Evolutionary conservation across 2,329 filamentous ascomycete genomes (phyloP).

Genomic region (Apiospora arundinis): DNA sequence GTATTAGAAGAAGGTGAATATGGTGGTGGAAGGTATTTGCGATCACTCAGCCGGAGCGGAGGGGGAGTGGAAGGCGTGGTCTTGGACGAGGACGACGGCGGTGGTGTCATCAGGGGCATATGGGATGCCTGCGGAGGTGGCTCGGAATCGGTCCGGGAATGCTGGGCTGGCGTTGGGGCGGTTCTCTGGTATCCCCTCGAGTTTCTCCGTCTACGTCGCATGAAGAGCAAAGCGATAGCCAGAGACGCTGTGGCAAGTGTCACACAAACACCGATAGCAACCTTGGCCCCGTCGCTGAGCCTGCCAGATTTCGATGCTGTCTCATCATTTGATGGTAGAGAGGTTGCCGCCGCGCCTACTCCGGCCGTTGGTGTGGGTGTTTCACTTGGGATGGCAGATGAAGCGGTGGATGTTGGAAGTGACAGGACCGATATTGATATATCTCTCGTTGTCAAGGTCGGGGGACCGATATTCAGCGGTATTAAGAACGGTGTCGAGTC

Average conservation of each 20-base stretch:
- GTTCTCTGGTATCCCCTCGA: constrained; percentile 31
- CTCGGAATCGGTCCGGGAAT: constrained; percentile 34
- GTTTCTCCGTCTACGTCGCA: constrained; percentile 41
- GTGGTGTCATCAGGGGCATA: constrained; percentile 50
- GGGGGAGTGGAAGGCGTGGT: constrained; percentile 50
- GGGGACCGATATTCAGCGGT: neutral
- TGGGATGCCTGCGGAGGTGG: constrained; percentile 42
- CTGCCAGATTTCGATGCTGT: constrained; percentile 24
- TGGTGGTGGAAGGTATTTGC: constrained; percentile 44
- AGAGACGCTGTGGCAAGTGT: constrained; percentile 47
- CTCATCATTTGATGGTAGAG: neutral
- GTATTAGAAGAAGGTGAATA: neutral
- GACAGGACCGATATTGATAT: neutral
- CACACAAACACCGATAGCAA: constrained; percentile 52
- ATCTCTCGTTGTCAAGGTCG: neutral
- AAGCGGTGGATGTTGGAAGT: neutral
- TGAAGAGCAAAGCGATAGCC: constrained; percentile 43
- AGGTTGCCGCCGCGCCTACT: neutral
- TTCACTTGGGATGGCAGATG: neutral
- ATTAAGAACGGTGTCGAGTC: neutral
- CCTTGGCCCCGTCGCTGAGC: constrained; percentile 49
- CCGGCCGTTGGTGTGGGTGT: neutral
- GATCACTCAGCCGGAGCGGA: constrained; percentile 51
- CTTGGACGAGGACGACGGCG: constrained; percentile 38
- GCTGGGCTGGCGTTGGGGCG: constrained; percentile 31